Evolutionary conservation across 306 rosid species (phyloP), one percentile per base, ranked within the genome.

Genomic region (Rosa persica): DNA sequence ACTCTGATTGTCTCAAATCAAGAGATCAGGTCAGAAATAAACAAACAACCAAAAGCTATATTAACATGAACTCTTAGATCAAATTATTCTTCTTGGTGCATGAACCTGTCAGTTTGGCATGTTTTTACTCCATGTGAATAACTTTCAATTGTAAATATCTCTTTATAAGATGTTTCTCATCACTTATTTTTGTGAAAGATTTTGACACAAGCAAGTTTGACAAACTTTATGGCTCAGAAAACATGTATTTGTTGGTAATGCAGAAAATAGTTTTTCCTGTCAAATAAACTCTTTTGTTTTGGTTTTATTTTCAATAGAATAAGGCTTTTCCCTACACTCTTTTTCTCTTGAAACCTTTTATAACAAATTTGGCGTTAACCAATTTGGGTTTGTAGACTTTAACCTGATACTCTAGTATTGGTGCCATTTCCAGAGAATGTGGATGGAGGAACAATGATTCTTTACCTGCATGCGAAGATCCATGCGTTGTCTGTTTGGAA

Each of bases 401-500:
- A 34, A 65, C 40, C 30, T 46, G 52, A 67, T 62, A 78, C n/a
- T 74, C 76, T 66, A 25, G 44, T 58, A 61, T 81, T 55, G 58
- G 64, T 70, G 60, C 55, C 70, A 67, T 65, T 83, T 77, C 76
- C 92, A 93, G 98, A 85, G 99, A 89, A 76, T 91, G 90, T 82
- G 98, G 99, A 72, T 95, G 99, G 99, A 83, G 85, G 82, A 79
- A 86, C 40, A 82, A n/a, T 75, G 96, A 88, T 52, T 77, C 90
- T 74, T 74, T 86, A 85, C 84, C 86, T 12, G n/a, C 88, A 61
- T 88, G 96, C 81, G 83, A 81, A 72, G 98, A 95, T 83, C 99
- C 96, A 46, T 95, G 99, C 60, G 95, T 92, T 34, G 99, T 95
- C 68, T 95, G 99, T 84, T 84, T 95, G 84, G 99, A 95, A 88